Percentiles rank a stretch among this genome's conserved stretches.
Conservation (phyloP, 306 rosid genomes). For the Prunus padus region DNA sequence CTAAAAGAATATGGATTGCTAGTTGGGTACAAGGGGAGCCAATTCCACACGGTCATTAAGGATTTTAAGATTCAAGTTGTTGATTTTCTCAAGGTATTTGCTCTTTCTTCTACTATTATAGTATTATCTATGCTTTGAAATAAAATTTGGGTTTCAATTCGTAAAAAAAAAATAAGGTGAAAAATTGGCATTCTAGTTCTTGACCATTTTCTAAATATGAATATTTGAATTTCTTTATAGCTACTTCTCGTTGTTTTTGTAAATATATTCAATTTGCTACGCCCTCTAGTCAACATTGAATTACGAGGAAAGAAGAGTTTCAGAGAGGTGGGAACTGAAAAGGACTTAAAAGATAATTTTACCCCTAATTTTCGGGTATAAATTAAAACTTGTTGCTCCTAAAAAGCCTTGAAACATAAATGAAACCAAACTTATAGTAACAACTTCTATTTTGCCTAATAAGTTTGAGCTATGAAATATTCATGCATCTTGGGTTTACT, state of each 20-base stretch:
- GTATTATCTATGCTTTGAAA: neutral
- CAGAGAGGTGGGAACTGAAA: no score
- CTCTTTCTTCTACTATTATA: neutral
- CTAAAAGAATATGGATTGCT: no score
- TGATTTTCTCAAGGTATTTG: constrained; percentile 72
- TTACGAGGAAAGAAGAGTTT: no score
- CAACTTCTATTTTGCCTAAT: no score
- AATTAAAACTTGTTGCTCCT: no score
- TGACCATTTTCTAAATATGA: neutral
- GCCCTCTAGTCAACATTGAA: neutral
- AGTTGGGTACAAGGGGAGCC: constrained; percentile 89
- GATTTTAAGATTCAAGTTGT: constrained; percentile 98
- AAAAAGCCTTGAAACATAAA: no score
- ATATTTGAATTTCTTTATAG: neutral
- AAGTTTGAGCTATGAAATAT: no score
- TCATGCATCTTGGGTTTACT: no score
- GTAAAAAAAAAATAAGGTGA: neutral
- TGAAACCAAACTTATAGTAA: no score
- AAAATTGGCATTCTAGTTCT: neutral
- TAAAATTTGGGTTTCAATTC: neutral
- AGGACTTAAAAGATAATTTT: no score
- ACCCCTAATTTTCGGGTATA: no score
- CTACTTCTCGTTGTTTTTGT: neutral
- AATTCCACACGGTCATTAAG: constrained; percentile 95
- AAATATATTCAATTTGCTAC: neutral